Base-by-base conservation (phyloP, 202 grass and related monocot species). In the Panicum hallii region DNA sequence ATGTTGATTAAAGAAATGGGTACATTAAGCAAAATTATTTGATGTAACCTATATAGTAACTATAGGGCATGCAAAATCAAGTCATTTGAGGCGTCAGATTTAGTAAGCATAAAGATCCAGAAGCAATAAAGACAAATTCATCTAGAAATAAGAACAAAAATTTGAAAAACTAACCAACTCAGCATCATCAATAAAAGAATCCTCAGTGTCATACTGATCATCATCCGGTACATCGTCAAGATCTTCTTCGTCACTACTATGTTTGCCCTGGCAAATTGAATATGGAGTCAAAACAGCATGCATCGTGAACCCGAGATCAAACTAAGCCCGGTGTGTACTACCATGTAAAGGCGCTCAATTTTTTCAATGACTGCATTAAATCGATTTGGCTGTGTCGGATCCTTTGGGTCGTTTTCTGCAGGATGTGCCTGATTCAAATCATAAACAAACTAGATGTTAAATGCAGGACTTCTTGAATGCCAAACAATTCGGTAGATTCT, bases 351-450 rank as follows among this genome's bases (percentile, higher is more conserved):
- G 43, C 97, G 90, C 81, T 99, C 97, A 32, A 99, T 99, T 87
- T 99, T 99, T 89, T 99, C 97, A 77, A 99, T 99, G 82, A 99
- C 97, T 5, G 97, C 89, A 83, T 88, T 99, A 77, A 99, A 99
- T 38, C 97, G 91, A 64, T 97, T 97, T 82, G 93, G 88, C 74
- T 89, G 96, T 2, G 87, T 53, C 70, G 77, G 88, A 89, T 99
- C 97, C 50, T 84, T 84, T 36, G 66, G 73, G 58, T 97, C 94
- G 83, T 87, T 84, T 90, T 92, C 97, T 67, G 87, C 77, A 78
- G 82, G 85, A 77, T 88, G 83, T 79, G 71, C 82, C 88, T 90
- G 84, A 77, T 88, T 88, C 76, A 72, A 77, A 83, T 22, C 61
- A 80, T 30, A 23, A 75, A 63, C 41, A 78, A 80, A 54, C 5